Evolutionary conservation across 805 yeast genomes (phyloP), one percentile per base, ranked within the genome.

Genomic region (Scheffersomyces lignosus): DNA sequence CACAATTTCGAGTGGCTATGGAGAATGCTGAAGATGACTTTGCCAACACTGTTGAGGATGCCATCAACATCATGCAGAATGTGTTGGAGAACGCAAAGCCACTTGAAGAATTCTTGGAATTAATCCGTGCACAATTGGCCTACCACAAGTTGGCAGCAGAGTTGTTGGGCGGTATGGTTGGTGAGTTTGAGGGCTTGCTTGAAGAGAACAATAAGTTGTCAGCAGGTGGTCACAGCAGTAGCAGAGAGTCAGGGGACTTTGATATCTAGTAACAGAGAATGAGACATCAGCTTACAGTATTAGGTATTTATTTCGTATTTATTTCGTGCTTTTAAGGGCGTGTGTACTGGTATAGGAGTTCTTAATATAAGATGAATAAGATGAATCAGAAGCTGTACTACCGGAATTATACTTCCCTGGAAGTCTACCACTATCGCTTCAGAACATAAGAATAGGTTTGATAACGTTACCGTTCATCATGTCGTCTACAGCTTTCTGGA

Each of bases 1-100:
- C 90, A 13, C 80, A 80, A 33, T 75, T 83, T 42, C 73, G 90
- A 52, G 84, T 81, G 33, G 77, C 80, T 45, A 81, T 87, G 75
- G 95, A 87, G 62, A 77, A 81, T 43, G 80, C 87, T 34, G 96
- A 87, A 66, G 96, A 87, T 54, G 90, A 84, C 54, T 87, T 87
- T 60, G 95, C 93, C 31, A 87, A 85, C 49, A 83, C 90, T 16
- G 88, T 88, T 24, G 96, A 87, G 65, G 93, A 84, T 54, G 93
- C 95, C 27, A 87, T 87, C 37, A 69, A 80, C 27, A 78, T 83
- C 41, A 83, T 87, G 90, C 87, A 82, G 66, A 81, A 82, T 56
- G 90, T 84, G 18, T 76, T 87, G 47, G 81, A 81, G 39, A 72
- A 80, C 38, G 80, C 89, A 15, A 75, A 79, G 49, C 83, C 89